These are phyloP conservation scores for Nitzschia inconspicua DNA, from an alignment of 108 stramenopile genomes.

Conservation along the genomic window DNA sequence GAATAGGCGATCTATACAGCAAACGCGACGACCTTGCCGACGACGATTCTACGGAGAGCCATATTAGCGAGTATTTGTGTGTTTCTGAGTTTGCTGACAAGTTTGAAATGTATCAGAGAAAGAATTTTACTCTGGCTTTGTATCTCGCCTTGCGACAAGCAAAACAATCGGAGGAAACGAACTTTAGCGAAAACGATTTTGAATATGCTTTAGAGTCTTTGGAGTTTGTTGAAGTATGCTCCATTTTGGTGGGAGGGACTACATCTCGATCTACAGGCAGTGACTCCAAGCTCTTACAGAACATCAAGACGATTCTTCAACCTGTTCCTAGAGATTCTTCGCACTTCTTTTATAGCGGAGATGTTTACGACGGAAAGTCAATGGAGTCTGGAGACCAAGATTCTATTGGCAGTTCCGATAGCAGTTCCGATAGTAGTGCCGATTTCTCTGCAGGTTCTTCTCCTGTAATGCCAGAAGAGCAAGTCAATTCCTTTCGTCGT, in stretches of 20 bases:
- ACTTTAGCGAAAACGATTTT: conserved; percentile 23
- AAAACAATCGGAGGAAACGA: neutral
- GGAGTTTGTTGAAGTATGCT: conserved; percentile 33
- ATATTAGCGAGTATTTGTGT: conserved; percentile 51
- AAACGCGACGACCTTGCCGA: conserved; percentile 55
- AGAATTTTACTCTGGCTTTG: conserved; percentile 51
- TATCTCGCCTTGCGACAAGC: conserved; percentile 53
- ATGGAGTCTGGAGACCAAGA: conserved; percentile 21
- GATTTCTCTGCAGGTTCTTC: neutral
- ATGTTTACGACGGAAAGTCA: too few relatives aligned
- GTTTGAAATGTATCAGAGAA: conserved; percentile 41
- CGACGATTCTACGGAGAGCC: conserved; percentile 32
- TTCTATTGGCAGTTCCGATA: neutral
- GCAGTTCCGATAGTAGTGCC: neutral
- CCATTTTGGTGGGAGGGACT: conserved; percentile 19
- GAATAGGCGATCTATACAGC: conserved; percentile 65
- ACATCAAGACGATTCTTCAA: conserved; percentile 38
- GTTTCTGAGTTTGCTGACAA: conserved; percentile 46
- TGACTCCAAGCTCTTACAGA: conserved; percentile 38
- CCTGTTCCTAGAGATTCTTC: conserved; percentile 52
- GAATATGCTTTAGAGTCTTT: conserved; percentile 8
- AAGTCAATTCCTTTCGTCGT: too few relatives aligned
- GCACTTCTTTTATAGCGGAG: conserved; percentile 45
- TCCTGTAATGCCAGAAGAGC: too few relatives aligned
- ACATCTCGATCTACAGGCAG: conserved; percentile 12